Base-by-base conservation (phyloP, 768 basidiomycete genomes). In the Termitomyces sp. region DNA sequence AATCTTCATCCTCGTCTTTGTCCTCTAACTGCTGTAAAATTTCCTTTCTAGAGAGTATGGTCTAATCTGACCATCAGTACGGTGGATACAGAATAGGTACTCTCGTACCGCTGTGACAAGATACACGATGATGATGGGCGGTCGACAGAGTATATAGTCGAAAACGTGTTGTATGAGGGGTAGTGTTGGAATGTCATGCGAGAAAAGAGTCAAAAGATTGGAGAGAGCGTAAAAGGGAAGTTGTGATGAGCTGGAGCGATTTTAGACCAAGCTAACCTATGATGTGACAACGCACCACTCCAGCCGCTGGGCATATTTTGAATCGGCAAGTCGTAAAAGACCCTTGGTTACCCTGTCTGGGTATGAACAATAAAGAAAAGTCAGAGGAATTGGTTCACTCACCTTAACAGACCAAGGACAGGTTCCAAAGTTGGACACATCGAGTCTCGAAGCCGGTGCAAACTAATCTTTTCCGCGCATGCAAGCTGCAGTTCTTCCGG, bases 151-250 rank as follows among this genome's bases (percentile, higher is more conserved):
- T 11, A 97, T 73, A 68, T 87, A 98, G 72, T 98, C 95, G 71
- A 96, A 98, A 49, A 94, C 84, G 62, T 94, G 89, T 68, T 96
- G 94, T 30, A 94, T 89, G 41, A 95, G 85, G 5, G 88, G 82
- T n/a, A 96, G 80, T 2, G 90, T 91, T 8, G 95, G 92, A 58
- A 94, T 81, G 65, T 97, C 94, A 70, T 98, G 95, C 12, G 95
- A 86, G 74, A 98, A 94, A 33, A 96, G 81, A 0, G 94, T 96
- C 36, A 98, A 77, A 34, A 97, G 83, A 73, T 94, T 91, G 4
- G 93, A 91, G 18, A 98, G 81, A 0, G 94, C 91, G 68, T 89
- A 92, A 68, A 93, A 96, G 0, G 95, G 95, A 1, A 95, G 77
- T 0, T 90, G 91, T 0, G 90, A 83, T 30, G 79, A 82, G 54